Conservation (phyloP, 495 filamentous ascomycete species). For the Neurospora sp. region DNA sequence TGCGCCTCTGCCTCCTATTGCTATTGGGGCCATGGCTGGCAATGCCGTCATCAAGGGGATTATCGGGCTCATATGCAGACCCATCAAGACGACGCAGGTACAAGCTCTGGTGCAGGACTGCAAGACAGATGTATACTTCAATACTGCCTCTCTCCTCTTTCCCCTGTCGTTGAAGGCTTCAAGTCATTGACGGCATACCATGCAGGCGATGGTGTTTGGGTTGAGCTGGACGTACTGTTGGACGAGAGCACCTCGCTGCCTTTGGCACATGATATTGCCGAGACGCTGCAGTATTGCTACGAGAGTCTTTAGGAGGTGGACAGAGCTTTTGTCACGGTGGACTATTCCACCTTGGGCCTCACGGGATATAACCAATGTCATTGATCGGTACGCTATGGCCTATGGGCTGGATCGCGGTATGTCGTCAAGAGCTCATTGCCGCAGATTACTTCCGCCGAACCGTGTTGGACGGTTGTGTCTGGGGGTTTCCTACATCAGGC, state of each 20-base stretch:
- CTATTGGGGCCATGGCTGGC: slow-evolving; percentile 30
- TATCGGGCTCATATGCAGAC: slow-evolving; percentile 34
- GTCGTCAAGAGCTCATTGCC: background rate
- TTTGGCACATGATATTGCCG: slow-evolving; percentile 36
- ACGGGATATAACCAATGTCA: slow-evolving; percentile 7
- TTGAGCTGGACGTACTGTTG: slow-evolving; percentile 37
- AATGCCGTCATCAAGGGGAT: slow-evolving; percentile 37
- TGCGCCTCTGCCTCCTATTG: slow-evolving; percentile 23
- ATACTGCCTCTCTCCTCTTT: slow-evolving; percentile 37
- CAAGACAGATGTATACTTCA: slow-evolving; percentile 42
- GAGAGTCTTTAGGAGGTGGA: slow-evolving; percentile 35
- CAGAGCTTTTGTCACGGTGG: slow-evolving; percentile 37
- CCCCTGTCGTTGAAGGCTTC: slow-evolving; percentile 34
- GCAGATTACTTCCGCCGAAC: background rate
- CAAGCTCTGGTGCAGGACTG: slow-evolving; percentile 41
- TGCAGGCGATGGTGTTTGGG: slow-evolving; percentile 39
- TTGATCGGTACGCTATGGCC: background rate
- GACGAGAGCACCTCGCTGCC: slow-evolving; percentile 29
- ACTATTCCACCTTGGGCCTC: slow-evolving; percentile 21
- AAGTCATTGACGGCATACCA: slow-evolving; percentile 39
- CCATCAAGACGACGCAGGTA: slow-evolving; percentile 40
- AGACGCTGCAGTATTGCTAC: slow-evolving; percentile 41
- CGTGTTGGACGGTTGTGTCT: background rate
- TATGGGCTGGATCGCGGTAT: background rate
- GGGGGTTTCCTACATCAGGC: background rate